Evolutionary conservation across 345 rosid genomes (phyloP), one percentile per base, ranked within the genome.

Genomic region (Salix dunnii): DNA sequence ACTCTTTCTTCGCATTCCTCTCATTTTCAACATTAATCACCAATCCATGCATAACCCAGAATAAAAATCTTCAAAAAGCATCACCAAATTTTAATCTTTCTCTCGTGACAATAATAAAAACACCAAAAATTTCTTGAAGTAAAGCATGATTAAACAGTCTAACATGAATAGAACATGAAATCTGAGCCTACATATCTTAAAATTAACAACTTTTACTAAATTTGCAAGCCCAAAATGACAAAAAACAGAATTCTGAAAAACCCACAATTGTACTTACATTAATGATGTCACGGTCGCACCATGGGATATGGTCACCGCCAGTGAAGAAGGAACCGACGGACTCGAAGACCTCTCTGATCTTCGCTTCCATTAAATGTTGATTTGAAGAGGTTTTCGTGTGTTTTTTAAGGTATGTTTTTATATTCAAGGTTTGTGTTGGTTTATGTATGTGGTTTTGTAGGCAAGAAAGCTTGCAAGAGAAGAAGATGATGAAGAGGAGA

Each of bases 231-330:
- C 28, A 25, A 58, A n/a, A n/a, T 58, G 63, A 58, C 11, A 12
- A 58, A 23, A 8, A 9, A 58, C 16, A 58, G 10, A n/a, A 23
- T n/a, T 58, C 16, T 3, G 12, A 7, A 58, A 3, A 58, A 58
- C 63, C 63, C 28, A 58, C 63, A 58, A 3, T n/a, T 58, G 49
- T 21, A 60, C 85, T 63, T 85, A 92, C 97, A 35, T 77, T 65
- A 77, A 91, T 78, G 86, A 90, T 90, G 82, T 91, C 96, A 51
- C 86, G 60, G 70, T 91, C 91, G 87, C 91, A 89, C 90, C 90
- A 88, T 2, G 97, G 96, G 76, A 91, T 86, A 80, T 87, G 89
- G 76, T 92, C 94, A 71, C 86, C 85, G 58, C 88, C 87, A 76
- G 88, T 75, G 90, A 92, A 90, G 90, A 91, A 88, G 49, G 77